Base-by-base conservation (phyloP, 2,329 filamentous ascomycete genomes). In the Epichloe bromicola region DNA sequence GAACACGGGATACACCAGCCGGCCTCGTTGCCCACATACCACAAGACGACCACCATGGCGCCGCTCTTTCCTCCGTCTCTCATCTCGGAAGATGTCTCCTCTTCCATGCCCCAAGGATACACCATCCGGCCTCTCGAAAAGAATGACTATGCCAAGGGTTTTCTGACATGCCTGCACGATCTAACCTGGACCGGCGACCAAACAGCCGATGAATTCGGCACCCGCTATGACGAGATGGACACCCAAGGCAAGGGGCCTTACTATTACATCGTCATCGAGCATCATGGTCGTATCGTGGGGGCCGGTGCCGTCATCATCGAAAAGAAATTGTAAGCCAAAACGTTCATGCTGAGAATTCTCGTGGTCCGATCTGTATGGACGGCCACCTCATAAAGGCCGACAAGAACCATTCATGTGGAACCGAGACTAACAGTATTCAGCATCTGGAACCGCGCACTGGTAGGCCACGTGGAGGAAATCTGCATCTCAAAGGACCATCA, bases 391-490 rank as follows among this genome's bases (percentile, higher is more conserved):
- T 26, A 26, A 26, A 26, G 26, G 26, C 7, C 26, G 8, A 26
- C 26, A 26, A 8, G 1, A 26, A 26, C 26, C 26, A 8, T 26
- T 26, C 2, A 8, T 8, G 26, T 30, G 26, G 26, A 30, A 10
- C 7, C 26, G 26, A 30, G 7, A 10, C 37, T 30, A 15, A 33
- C 17, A 23, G 3, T 19, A 14, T n/a, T 6, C 43, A 79, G 76
- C 58, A 85, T 86, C 56, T 82, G 85, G 60, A 74, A 80, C 53
- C 74, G 83, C 23, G 80, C 81, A 19, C 68, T 78, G 14, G 85
- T 88, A 4, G 87, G 86, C 1, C 87, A 93, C 61, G 85, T 93
- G 61, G 87, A 93, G 67, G 87, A 93, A 64, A 90, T 93, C 62
- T 85, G 86, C 3, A 83, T 93, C 33, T 76, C 82, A 48, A 83